phyloP scores from a whole-genome alignment of 306 rosid species.

The Vigna nakashimae region DNA sequence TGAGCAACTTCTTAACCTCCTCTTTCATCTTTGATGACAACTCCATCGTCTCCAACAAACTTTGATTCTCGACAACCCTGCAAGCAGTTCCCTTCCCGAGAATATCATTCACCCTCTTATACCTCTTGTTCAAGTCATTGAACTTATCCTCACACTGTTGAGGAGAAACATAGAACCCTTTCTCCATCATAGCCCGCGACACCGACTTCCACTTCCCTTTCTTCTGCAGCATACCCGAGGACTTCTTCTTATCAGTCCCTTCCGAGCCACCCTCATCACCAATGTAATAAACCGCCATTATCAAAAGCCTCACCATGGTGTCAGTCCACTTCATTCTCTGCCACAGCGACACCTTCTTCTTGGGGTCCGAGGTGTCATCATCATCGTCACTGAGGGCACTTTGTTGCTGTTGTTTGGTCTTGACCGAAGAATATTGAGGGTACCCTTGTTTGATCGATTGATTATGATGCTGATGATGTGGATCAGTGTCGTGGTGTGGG shows the following conservation, averaged over 20 bases:
- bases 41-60: conserved; percentile 80
- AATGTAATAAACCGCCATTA: conserved; percentile 89
- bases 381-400: conserved; percentile 73
- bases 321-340: conserved; percentile 99
- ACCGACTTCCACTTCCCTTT: conserved; percentile 98
- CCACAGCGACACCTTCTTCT: conserved; percentile 83
- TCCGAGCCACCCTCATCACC: conserved; percentile 85
- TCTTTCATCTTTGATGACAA: conserved; percentile 76
- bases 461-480: conserved; percentile 45
- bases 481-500: conserved; percentile 58
- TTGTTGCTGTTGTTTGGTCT: conserved; percentile 44
- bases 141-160: conserved; percentile 98
- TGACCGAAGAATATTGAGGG: conserved; percentile 46
- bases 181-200: conserved; percentile 94
- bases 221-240: conserved; percentile 77
- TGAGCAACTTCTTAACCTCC: conserved; percentile 78
- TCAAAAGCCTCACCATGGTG: conserved; percentile 79
- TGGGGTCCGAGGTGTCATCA: conserved; percentile 60
- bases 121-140: conserved; percentile 92
- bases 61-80: conserved; percentile 84
- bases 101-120: conserved; percentile 91
- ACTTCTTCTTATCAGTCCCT: conserved; percentile 67
- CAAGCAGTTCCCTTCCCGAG: conserved; percentile 96
- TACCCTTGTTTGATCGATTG: conserved; percentile 57
- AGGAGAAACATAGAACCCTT: conserved; percentile 88